Evolutionary conservation across 176 grass and related monocot species (phyloP).

Genomic region (Cocos nucifera): DNA sequence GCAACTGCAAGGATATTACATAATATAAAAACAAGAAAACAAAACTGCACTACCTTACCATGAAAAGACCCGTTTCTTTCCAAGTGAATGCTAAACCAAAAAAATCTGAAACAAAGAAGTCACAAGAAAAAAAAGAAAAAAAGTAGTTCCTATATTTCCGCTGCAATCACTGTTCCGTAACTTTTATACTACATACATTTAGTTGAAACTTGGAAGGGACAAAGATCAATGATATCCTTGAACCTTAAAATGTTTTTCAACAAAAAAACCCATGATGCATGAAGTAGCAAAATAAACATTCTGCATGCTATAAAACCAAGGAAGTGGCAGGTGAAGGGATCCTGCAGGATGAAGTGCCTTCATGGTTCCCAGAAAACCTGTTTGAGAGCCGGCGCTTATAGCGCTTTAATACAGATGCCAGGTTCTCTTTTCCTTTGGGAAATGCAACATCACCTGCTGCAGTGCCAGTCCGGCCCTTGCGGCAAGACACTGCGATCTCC

Average conservation of each 20-base stretch:
- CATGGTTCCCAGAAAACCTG: slow-evolving; percentile 24
- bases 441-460: slow-evolving; percentile 91
- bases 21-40: too few relatives aligned
- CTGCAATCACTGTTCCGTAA: background rate
- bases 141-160: too few relatives aligned
- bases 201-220: background rate
- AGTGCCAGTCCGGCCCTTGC: slow-evolving; percentile 88
- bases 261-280: slow-evolving; percentile 12
- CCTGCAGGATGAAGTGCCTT: slow-evolving; percentile 2
- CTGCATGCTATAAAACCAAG: background rate
- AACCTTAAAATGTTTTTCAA: slow-evolving; percentile 12
- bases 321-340: background rate
- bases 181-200: slow-evolving; percentile 11
- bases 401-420: slow-evolving; percentile 92
- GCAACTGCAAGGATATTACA: too few relatives aligned
- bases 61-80: too few relatives aligned
- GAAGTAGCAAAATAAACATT: background rate
- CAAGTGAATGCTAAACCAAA: too few relatives aligned
- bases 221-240: background rate
- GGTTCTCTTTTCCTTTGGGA: slow-evolving; percentile 97
- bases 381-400: slow-evolving; percentile 77
- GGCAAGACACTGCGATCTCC: slow-evolving; percentile 54
- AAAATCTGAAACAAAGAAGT: too few relatives aligned
- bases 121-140: too few relatives aligned
- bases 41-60: too few relatives aligned